Conservation (phyloP, 192 early-diverging fungal species). For the Rhizophagus clarus region DNA sequence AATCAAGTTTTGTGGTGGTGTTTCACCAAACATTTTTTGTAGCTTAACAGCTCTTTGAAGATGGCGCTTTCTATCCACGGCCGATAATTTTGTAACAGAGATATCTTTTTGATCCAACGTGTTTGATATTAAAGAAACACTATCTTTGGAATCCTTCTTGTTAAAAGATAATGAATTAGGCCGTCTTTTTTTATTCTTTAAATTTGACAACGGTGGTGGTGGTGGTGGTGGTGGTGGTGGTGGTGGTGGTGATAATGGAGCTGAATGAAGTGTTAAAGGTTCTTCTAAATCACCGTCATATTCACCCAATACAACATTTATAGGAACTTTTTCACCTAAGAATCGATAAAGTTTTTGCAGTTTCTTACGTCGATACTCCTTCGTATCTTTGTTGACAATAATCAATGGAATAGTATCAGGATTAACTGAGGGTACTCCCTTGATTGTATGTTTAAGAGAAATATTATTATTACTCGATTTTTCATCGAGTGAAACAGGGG, state of each 20-base stretch:
- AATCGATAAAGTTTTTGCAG: conserved; percentile 51
- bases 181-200: not conserved
- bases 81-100: conserved; percentile 29
- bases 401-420: not conserved
- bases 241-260: not conserved
- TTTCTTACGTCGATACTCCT: conserved; percentile 34
- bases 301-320: conserved; percentile 28
- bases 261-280: not conserved
- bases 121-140: not conserved
- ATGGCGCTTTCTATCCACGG: conserved; percentile 38
- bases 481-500: not conserved
- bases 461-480: not conserved
- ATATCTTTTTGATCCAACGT: not conserved
- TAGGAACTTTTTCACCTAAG: conserved; percentile 44
- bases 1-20: conserved; percentile 35
- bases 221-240: too few relatives aligned
- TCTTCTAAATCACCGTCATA: not conserved
- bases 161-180: not conserved
- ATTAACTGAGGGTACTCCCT: not conserved
- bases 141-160: not conserved
- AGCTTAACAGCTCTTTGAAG: conserved; percentile 41
- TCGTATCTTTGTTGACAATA: conserved; percentile 18
- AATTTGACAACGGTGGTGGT: not conserved
- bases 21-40: conserved; percentile 45
- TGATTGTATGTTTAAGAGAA: not conserved